Percentiles rank a stretch among this genome's conserved stretches.
phyloP scores from a whole-genome alignment of 495 filamentous ascomycete species.

The Pyronema domesticum region DNA sequence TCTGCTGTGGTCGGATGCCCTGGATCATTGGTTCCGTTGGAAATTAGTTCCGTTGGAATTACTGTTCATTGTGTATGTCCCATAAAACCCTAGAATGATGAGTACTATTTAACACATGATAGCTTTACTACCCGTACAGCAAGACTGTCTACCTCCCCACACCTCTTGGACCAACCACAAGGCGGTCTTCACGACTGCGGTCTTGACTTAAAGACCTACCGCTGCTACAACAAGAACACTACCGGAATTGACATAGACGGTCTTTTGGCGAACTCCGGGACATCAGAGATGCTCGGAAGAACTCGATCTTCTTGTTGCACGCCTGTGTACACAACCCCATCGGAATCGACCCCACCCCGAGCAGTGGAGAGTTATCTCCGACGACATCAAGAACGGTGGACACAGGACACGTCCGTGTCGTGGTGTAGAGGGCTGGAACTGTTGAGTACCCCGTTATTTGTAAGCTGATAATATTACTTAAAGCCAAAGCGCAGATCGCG shows the following conservation, averaged over 20 bases:
- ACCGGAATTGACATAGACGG: conserved; percentile 96
- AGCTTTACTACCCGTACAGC: conserved; percentile 64
- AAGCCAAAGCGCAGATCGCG: too few relatives aligned
- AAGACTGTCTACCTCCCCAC: conserved; percentile 93
- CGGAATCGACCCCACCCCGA: conserved; percentile 83
- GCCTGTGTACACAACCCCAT: conserved; percentile 98
- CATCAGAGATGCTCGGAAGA: conserved; percentile 71
- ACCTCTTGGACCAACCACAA: conserved; percentile 95
- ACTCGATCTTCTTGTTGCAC: conserved; percentile 80
- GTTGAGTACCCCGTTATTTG: too few relatives aligned
- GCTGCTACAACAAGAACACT: conserved; percentile 97
- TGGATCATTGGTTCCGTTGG: too few relatives aligned
- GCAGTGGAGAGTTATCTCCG: conserved; percentile 86
- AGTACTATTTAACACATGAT: too few relatives aligned
- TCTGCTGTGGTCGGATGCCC: too few relatives aligned
- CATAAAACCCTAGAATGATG: too few relatives aligned
- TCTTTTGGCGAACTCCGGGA: conserved; percentile 68
- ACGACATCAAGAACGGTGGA: conserved; percentile 81
- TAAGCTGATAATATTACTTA: too few relatives aligned
- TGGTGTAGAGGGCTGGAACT: too few relatives aligned
- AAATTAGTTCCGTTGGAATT: too few relatives aligned
- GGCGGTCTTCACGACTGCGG: conserved; percentile 87
- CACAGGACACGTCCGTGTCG: too few relatives aligned
- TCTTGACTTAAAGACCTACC: conserved; percentile 77
- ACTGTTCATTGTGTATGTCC: too few relatives aligned